Percentiles rank a stretch among this genome's conserved stretches.
These are phyloP conservation scores for Neophaeococcomyces mojaviensis DNA, from an alignment of 2,329 filamentous ascomycete genomes.

Conservation along the genomic window DNA sequence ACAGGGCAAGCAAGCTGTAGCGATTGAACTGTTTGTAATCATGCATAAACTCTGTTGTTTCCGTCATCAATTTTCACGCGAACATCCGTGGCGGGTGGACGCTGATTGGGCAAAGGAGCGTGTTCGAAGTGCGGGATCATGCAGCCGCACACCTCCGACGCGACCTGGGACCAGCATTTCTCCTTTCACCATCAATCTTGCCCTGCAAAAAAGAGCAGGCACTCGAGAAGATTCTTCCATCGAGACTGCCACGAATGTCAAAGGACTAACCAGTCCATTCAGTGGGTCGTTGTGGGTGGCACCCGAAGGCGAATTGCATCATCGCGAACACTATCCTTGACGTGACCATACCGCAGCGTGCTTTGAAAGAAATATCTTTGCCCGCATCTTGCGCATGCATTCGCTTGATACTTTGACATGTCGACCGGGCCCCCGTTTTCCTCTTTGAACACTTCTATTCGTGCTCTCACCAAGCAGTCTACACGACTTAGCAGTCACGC, in stretches of 20 bases:
- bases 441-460: slow-evolving; percentile 7
- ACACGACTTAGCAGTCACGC: not conserved
- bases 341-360: not conserved
- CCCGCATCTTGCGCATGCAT: slow-evolving; percentile 3
- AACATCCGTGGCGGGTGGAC: too few relatives aligned
- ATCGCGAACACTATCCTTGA: not conserved
- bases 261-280: not conserved
- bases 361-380: not conserved
- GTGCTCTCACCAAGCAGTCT: slow-evolving; percentile 4
- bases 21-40: too few relatives aligned
- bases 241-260: not conserved
- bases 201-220: too few relatives aligned
- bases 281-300: not conserved
- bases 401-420: slow-evolving; percentile 14
- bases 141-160: too few relatives aligned
- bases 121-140: too few relatives aligned
- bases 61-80: too few relatives aligned
- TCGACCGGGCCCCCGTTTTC: slow-evolving; percentile 12
- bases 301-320: slow-evolving; percentile 1
- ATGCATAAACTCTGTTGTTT: too few relatives aligned
- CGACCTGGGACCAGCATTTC: too few relatives aligned
- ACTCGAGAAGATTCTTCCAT: not conserved
- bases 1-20: slow-evolving; percentile 14
- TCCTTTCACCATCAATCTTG: too few relatives aligned
- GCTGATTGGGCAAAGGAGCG: too few relatives aligned